Base-by-base conservation (phyloP, 805 yeast genomes). In the Zygoascus biomembranicola region DNA sequence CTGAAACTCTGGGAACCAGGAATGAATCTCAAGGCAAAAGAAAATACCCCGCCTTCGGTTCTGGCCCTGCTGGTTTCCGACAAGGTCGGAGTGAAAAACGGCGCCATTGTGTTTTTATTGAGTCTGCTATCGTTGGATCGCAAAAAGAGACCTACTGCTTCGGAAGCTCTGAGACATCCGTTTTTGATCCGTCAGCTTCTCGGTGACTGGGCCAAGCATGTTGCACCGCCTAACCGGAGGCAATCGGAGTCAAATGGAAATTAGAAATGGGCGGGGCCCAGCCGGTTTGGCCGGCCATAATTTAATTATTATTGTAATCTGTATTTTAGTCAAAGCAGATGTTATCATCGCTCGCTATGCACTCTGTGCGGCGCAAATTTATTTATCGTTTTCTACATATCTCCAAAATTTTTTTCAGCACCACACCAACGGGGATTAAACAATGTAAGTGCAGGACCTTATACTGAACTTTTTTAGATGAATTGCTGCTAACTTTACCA, bases 401-500 rank as follows among this genome's bases (percentile, higher is more conserved):
- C 16, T 35, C 39, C 16, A 35, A 35, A 35, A 11, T 4, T 11
- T 32, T 44, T 44, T 9, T 14, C 47, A 5, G 18, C 47, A 44
- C 31, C 35, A 13, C 13, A 8, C 18, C 16, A 23, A 13, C 3
- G 19, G 18, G 16, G 32, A 28, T 13, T 14, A 5, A 14, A 48
- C 19, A 16, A 48, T 48, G 51, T 48, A 48, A 37, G 51, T 48
- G 10, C 16, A 35, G 39, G 16, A n/a, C 10, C 5, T 13, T 3
- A 13, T 11, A 8, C 39, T n/a, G 10, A 13, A 8, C 13, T 35
- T n/a, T n/a, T 35, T 11, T 11, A 35, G 2, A 35, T 35, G 3
- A 35, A 5, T 35, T 35, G 39, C 4, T 35, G 39, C 39, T 35
- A 35, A 35, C 16, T 23, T 23, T 23, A 8, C 41, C 23, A 66